phyloP scores from a whole-genome alignment of 2,329 filamentous ascomycete genomes.

The Celoporthe dispersa region DNA sequence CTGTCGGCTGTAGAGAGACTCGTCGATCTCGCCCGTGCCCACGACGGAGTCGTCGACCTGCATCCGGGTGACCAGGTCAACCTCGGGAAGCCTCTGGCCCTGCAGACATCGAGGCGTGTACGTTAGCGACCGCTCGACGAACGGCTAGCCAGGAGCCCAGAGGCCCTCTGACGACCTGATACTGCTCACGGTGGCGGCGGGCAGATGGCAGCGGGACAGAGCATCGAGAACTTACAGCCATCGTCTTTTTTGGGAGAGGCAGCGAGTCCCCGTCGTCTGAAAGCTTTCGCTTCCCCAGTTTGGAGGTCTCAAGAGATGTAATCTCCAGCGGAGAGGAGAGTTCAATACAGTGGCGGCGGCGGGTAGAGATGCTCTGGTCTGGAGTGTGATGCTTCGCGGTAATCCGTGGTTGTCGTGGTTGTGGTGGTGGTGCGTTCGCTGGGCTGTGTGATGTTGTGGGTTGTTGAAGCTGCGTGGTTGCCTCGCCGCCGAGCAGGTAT shows the following conservation, averaged over 20 bases:
- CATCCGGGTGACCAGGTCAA: conserved; percentile 67
- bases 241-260: conserved; percentile 62
- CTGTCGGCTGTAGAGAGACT: conserved; percentile 75
- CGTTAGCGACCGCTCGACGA: conserved; percentile 27
- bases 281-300: conserved; percentile 71
- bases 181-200: background rate
- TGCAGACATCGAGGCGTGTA: conserved; percentile 35
- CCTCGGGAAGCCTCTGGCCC: conserved; percentile 59
- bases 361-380: background rate
- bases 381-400: background rate
- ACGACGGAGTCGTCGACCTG: conserved; percentile 66
- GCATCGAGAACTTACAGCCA: conserved; percentile 56
- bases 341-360: background rate
- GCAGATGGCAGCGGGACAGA: background rate
- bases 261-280: conserved; percentile 61
- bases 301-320: conserved; percentile 40
- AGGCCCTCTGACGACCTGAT: too few species aligned
- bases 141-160: background rate
- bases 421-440: background rate
- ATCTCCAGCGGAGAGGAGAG: conserved; percentile 18
- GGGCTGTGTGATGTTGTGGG: background rate
- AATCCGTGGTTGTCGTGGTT: background rate
- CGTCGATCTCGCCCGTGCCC: conserved; percentile 66
- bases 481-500: conserved; percentile 3
- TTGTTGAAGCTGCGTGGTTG: background rate